These are phyloP conservation scores for Citrus hindsii DNA, from an alignment of 345 rosid genomes.

Conservation along the genomic window DNA sequence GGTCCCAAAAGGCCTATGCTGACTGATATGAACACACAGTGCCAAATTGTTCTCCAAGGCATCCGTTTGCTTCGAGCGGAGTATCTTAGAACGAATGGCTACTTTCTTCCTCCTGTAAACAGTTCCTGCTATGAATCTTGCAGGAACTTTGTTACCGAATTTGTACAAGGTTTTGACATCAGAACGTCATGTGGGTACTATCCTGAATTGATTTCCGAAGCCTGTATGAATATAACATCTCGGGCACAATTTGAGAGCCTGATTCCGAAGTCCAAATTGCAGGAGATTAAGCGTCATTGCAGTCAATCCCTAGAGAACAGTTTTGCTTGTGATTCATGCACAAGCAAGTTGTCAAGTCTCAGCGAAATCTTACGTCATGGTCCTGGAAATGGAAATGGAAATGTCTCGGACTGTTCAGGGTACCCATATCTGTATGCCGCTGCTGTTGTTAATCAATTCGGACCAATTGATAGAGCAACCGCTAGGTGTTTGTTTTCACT, in stretches of 20 bases:
- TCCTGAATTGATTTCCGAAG: constrained; percentile 21
- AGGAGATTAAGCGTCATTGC: constrained; percentile 21
- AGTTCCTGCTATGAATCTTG: constrained; percentile 30
- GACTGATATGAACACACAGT: constrained; percentile 4
- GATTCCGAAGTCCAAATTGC: constrained; percentile 26
- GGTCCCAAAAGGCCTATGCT: constrained; percentile 12
- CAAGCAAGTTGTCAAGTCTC: constrained; percentile 12
- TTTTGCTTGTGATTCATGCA: constrained; percentile 28
- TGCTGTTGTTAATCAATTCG: constrained; percentile 29
- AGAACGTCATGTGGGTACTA: constrained; percentile 24
- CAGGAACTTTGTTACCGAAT: constrained; percentile 9
- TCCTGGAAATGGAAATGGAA: not conserved
- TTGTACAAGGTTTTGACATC: constrained; percentile 25
- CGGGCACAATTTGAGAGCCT: constrained; percentile 26
- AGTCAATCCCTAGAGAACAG: constrained; percentile 21
- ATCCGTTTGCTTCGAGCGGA: constrained; percentile 30
- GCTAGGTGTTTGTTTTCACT: constrained; percentile 34
- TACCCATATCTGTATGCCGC: constrained; percentile 33
- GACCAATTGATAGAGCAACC: constrained; percentile 33
- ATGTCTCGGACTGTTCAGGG: constrained; percentile 25
- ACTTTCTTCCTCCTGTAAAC: constrained; percentile 29
- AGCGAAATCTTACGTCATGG: not conserved
- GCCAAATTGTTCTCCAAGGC: constrained; percentile 19
- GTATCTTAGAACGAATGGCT: constrained; percentile 22
- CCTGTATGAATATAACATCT: constrained; percentile 28